Conservation (phyloP, 305 asterid genomes). For the Plantago coronopus region DNA sequence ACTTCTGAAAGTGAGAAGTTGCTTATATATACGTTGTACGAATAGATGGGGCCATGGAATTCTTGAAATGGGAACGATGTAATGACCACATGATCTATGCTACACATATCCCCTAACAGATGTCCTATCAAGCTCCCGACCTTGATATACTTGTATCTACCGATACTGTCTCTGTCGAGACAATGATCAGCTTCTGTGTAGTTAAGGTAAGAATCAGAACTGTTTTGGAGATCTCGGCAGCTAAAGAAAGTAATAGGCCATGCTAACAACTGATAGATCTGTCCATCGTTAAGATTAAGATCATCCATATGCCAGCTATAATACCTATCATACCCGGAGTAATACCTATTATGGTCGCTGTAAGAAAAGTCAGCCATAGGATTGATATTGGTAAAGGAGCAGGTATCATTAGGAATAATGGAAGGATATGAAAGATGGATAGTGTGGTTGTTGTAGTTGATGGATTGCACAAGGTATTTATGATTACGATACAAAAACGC, state of each 20-base stretch:
- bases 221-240: conserved; percentile 16
- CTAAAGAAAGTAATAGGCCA: conserved; percentile 15
- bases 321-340: too few relatives aligned
- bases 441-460: not conserved
- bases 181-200: conserved; percentile 9
- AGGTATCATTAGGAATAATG: not conserved
- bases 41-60: too few relatives aligned
- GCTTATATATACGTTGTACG: too few relatives aligned
- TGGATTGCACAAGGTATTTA: not conserved
- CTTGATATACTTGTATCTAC: not conserved
- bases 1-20: conserved; percentile 1
- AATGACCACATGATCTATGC: not conserved
- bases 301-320: too few relatives aligned
- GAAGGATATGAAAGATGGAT: not conserved
- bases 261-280: too few relatives aligned
- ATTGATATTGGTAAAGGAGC: not conserved
- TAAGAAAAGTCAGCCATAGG: not conserved
- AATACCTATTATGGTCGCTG: too few relatives aligned
- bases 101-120: conserved; percentile 1
- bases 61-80: not conserved
- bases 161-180: not conserved
- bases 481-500: not conserved
- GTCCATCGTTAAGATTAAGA: not conserved
- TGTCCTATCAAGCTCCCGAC: not conserved
- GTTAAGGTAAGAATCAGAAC: not conserved